Evolutionary conservation across 768 basidiomycete species (phyloP), one percentile per base, ranked within the genome.

Genomic region (Leccinum fibrillosum): DNA sequence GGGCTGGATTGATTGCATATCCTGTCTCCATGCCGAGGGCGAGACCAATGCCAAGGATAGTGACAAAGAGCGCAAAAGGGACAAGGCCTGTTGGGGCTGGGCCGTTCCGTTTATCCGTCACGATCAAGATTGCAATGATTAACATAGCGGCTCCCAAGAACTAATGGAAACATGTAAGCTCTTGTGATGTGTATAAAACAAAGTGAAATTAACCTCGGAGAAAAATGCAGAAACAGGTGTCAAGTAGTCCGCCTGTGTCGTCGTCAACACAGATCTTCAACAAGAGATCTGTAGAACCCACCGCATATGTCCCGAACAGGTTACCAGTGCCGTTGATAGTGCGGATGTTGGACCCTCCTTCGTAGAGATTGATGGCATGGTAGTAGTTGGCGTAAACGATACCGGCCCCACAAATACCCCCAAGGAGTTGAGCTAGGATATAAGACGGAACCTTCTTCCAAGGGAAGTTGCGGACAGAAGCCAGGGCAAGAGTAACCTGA

Each of bases 401-500:
- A 1, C 79, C 80, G 13, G 81, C 81, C 17, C 86, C 88, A 48
- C 80, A 76, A 34, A 86, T 63, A 5, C 73, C 86, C 21, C 88
- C 88, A 51, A 89, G 68, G 19, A 86, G 57, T 67, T 90, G 88
- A 0, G 85, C 80, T 51, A 83, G 65, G 49, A 88, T 80, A 68
- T 85, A 91, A 21, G 64, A 78, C 0, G 91, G 91, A 0, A 91
- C 91, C 68, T 92, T 92, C 62, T 78, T 80, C 86, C 88, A 88
- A 0, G 91, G 89, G 72, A 93, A 92, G 49, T 78, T 80, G 61
- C 90, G 83, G 70, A 85, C 84, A 2, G 82, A 76, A 4, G 88
- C 88, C 48, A 91, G 66, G 13, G 84, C 79, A 52, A 93, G 71
- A 17, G 91, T 93, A 25, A 92, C 78, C 86, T 87, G 23, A 30